These are phyloP conservation scores for Paratrimastix pyriformis DNA, from an alignment of 78 protist species.

Conservation along the genomic window DNA sequence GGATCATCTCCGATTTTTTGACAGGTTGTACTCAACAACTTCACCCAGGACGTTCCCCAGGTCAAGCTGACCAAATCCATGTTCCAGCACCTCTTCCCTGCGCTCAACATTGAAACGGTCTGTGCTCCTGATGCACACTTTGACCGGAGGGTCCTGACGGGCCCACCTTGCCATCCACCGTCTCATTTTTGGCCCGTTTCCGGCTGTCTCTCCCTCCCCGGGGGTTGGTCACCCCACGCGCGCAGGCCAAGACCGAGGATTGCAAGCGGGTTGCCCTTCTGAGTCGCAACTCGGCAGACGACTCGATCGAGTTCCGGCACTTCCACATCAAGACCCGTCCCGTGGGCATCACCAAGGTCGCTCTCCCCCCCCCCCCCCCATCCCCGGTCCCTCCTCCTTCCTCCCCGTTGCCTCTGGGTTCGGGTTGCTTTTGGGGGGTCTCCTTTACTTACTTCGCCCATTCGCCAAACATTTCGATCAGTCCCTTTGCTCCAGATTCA, in stretches of 20 bases:
- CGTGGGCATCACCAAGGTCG: conserved; percentile 45
- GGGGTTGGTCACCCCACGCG: conserved; percentile 28
- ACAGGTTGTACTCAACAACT: conserved; percentile 59
- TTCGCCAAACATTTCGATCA: no score
- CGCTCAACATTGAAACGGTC: conserved; percentile 57
- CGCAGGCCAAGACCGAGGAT: conserved; percentile 9
- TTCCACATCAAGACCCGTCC: conserved; percentile 27
- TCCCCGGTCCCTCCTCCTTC: no score
- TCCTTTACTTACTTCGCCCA: no score
- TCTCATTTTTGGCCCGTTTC: no score
- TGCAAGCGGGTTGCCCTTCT: conserved; percentile 17
- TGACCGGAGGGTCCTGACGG: not conserved
- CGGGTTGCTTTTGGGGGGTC: no score
- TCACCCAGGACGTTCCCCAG: conserved; percentile 34
- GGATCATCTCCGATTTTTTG: not conserved
- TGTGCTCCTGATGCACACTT: not conserved
- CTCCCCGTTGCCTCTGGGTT: no score
- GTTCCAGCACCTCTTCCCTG: conserved; percentile 72
- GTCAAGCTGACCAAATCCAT: conserved; percentile 42
- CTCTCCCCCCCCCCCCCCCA: no score
- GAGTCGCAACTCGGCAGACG: conserved; percentile 4
- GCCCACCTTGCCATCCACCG: not conserved
- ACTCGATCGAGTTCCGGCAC: conserved; percentile 53
- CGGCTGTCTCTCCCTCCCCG: not conserved
- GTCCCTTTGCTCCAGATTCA: no score